These are phyloP conservation scores for Ceratocystis albifundus DNA, from an alignment of 2,329 filamentous ascomycete genomes.

Conservation along the genomic window DNA sequence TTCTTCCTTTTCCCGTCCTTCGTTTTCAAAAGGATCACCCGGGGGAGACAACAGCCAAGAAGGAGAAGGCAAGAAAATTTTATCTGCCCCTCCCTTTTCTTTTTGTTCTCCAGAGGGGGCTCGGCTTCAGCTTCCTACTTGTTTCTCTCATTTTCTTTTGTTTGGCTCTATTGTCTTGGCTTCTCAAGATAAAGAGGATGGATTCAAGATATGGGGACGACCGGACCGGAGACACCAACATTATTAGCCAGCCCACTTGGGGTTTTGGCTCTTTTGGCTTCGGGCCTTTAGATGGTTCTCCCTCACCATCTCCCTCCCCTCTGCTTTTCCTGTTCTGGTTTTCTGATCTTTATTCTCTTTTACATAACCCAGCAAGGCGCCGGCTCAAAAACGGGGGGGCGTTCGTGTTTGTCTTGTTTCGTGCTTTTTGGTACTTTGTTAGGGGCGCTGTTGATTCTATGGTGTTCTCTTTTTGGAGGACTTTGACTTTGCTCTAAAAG, in stretches of 20 bases:
- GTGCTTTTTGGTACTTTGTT: neutral
- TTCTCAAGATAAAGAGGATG: neutral
- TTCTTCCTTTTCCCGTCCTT: slow-evolving; percentile 20
- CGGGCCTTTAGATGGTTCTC: slow-evolving; percentile 10
- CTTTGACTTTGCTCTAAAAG: neutral
- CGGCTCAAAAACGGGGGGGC: slow-evolving; percentile 9
- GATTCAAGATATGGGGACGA: slow-evolving; percentile 4
- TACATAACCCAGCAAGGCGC: neutral
- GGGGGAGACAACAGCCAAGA: slow-evolving; percentile 5
- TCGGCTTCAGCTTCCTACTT: neutral
- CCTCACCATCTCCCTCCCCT: neutral
- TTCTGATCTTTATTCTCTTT: neutral
- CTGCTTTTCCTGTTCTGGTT: neutral
- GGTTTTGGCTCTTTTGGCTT: neutral
- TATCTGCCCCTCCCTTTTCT: slow-evolving; percentile 9
- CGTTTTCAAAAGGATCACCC: neutral
- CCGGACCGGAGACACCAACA: slow-evolving; percentile 4
- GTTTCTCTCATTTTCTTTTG: neutral
- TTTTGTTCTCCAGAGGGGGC: no score
- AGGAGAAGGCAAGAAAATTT: slow-evolving; percentile 14
- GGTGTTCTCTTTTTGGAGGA: neutral
- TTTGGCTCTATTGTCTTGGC: neutral
- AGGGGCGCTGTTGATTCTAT: slow-evolving; percentile 8
- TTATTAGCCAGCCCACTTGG: neutral
- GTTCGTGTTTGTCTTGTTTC: neutral